Conservation (phyloP, 352 stramenopile species). For the Pythium apleroticum region DNA sequence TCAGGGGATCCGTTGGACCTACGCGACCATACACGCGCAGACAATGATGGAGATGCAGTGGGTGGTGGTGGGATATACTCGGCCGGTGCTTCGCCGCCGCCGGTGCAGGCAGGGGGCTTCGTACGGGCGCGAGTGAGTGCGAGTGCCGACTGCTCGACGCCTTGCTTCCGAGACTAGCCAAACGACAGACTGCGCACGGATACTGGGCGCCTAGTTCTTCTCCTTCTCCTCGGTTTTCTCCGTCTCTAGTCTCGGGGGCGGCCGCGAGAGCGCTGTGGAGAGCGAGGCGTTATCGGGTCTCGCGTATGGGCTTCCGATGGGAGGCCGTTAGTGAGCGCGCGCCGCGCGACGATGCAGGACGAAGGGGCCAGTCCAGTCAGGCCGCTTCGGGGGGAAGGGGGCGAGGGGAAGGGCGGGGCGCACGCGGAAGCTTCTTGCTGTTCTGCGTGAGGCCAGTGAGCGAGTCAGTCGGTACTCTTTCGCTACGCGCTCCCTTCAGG, state of each 20-base stretch:
- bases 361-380: too few relatives aligned
- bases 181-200: neutral
- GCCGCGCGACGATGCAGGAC: neutral
- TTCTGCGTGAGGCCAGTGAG: neutral
- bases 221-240: neutral
- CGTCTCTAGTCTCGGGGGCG: neutral
- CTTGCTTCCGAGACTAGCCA: neutral
- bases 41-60: neutral
- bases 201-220: neutral
- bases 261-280: too few relatives aligned
- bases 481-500: neutral
- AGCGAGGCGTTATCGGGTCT: neutral
- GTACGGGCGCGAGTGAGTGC: neutral
- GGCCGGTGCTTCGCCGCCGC: neutral
- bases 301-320: neutral
- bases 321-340: neutral
- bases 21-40: neutral
- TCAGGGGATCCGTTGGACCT: neutral
- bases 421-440: neutral
- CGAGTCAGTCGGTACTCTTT: neutral
- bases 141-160: neutral
- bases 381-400: neutral
- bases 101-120: neutral
- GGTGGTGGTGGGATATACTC: neutral
- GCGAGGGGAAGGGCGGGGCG: neutral